Conservation (phyloP, 371 early-diverging fungal genomes). For the Zychaea mexicana region DNA sequence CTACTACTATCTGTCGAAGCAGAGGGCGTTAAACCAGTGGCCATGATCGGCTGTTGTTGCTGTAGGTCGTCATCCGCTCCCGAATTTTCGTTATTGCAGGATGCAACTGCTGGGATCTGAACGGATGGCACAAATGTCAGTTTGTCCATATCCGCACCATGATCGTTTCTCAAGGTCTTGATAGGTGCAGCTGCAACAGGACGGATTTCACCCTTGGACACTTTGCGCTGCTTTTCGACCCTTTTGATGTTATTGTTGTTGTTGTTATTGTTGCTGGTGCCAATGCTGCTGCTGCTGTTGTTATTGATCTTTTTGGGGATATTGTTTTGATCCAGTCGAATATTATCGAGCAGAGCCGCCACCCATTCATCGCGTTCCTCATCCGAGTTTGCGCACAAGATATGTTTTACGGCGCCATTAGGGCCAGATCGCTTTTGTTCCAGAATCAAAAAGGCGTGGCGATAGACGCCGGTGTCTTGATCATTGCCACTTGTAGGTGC, state of each 20-base stretch:
- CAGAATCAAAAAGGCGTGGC: constrained; percentile 80
- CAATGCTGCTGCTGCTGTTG: neutral
- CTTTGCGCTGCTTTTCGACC: constrained; percentile 26
- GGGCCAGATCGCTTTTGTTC: constrained; percentile 70
- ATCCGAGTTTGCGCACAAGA: constrained; percentile 89
- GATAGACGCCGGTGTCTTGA: constrained; percentile 63
- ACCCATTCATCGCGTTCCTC: constrained; percentile 92
- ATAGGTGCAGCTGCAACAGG: constrained; percentile 25
- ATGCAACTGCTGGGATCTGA: neutral
- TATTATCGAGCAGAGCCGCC: constrained; percentile 58
- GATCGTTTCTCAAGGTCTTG: neutral
- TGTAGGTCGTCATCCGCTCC: neutral
- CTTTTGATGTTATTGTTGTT: constrained; percentile 1
- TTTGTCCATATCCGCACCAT: constrained; percentile 10
- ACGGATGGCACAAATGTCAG: constrained; percentile 1
- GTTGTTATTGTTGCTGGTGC: neutral
- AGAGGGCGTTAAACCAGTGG: constrained; percentile 5
- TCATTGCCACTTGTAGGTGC: constrained; percentile 35
- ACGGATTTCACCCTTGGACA: constrained; percentile 42
- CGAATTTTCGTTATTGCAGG: neutral
- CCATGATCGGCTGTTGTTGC: neutral
- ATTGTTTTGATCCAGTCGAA: constrained; percentile 27
- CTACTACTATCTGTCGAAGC: constrained; percentile 18
- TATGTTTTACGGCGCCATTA: constrained; percentile 66
- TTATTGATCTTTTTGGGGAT: constrained; percentile 13